phyloP scores from a whole-genome alignment of 805 yeast species.

The Saccharomyces paradoxus region DNA sequence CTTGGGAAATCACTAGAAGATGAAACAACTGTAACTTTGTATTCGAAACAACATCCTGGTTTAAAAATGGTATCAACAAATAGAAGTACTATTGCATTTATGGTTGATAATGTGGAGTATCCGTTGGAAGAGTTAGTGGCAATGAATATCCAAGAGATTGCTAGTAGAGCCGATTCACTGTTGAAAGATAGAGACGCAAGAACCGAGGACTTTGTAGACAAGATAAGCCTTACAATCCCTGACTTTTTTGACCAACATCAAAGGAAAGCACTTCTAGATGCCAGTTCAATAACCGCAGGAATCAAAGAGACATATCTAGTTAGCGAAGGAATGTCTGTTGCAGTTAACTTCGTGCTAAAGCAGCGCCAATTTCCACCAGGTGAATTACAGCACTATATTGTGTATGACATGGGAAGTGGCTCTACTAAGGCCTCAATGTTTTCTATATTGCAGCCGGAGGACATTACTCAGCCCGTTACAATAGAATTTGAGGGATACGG shows the following conservation, averaged over 20 bases:
- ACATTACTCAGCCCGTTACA: constrained; percentile 34
- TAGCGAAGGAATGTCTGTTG: constrained; percentile 90
- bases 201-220: constrained; percentile 43
- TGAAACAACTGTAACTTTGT: constrained; percentile 41
- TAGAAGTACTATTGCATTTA: constrained; percentile 52
- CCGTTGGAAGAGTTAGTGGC: constrained; percentile 76
- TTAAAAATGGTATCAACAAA: constrained; percentile 36
- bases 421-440: constrained; percentile 81
- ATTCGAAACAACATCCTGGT: constrained; percentile 53
- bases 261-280: constrained; percentile 63
- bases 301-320: constrained; percentile 54
- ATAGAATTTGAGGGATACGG: constrained; percentile 70
- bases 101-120: constrained; percentile 40
- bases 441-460: constrained; percentile 42
- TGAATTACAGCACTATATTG: constrained; percentile 48
- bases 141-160: constrained; percentile 67
- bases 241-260: constrained; percentile 56
- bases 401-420: constrained; percentile 91
- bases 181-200: constrained; percentile 47
- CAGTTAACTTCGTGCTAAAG: constrained; percentile 59
- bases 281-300: constrained; percentile 55
- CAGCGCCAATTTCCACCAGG: constrained; percentile 18
- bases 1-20: constrained; percentile 51
- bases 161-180: constrained; percentile 52
- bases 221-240: constrained; percentile 72